Evolutionary conservation across 495 filamentous ascomycete genomes (phyloP).

Genomic region (Lophiotrema nucula): DNA sequence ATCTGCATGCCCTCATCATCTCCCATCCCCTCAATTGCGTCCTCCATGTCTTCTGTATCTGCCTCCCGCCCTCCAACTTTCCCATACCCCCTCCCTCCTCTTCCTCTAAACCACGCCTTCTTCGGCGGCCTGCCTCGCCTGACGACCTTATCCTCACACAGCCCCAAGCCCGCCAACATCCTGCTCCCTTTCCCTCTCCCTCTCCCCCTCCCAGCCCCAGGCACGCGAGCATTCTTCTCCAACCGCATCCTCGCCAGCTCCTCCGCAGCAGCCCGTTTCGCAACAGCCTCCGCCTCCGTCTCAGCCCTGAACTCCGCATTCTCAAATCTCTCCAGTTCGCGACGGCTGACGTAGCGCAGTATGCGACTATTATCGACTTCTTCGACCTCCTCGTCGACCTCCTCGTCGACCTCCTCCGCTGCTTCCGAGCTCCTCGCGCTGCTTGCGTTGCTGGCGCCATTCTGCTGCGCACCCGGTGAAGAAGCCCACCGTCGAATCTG

Average conservation of each 20-base stretch:
- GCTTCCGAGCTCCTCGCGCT: background rate
- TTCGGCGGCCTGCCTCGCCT: background rate
- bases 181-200: background rate
- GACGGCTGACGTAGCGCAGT: slow-evolving; percentile 1
- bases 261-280: slow-evolving; percentile 1
- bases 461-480: background rate
- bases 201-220: background rate
- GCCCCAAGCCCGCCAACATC: background rate
- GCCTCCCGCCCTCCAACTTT: background rate
- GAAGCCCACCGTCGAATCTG: background rate
- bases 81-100: slow-evolving; percentile 10
- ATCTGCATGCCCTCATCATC: background rate
- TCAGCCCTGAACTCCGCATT: slow-evolving; percentile 17
- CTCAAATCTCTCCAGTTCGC: slow-evolving; percentile 23
- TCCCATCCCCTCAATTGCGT: background rate
- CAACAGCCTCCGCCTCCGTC: slow-evolving; percentile 1
- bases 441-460: background rate
- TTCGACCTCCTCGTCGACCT: background rate
- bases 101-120: background rate
- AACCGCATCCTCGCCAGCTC: slow-evolving; percentile 3
- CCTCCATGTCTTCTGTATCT: background rate
- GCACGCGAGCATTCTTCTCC: slow-evolving; percentile 11
- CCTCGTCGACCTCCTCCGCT: background rate
- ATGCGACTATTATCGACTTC: slow-evolving; percentile 16
- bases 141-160: background rate